A percentile compares a stretch with the other conserved stretches of the same genome.
Evolutionary conservation across 257 asterid genomes (phyloP).

Genomic region (Nicotiana otophora): DNA sequence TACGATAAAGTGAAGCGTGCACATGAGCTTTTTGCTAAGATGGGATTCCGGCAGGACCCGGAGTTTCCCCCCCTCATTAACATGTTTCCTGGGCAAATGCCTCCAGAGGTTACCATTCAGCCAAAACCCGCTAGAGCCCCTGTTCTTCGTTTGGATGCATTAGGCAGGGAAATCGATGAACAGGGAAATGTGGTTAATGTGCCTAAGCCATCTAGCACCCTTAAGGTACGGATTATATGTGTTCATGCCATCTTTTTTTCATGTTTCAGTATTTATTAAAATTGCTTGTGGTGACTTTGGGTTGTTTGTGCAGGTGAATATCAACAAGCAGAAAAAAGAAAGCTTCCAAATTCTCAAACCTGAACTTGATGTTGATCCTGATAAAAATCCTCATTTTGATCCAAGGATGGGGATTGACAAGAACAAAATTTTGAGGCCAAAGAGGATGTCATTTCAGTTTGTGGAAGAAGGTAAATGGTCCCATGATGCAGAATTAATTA

Average conservation of each 20-base stretch:
- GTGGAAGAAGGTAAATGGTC: conserved; percentile 99
- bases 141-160: conserved; percentile 88
- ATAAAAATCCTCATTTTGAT: conserved; percentile 79
- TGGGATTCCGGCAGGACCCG: conserved; percentile 93
- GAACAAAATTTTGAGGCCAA: conserved; percentile 77
- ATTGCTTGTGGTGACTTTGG: not conserved
- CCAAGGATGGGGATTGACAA: conserved; percentile 84
- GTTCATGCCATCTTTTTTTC: not conserved
- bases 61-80: conserved; percentile 79
- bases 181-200: conserved; percentile 80
- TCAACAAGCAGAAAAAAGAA: conserved; percentile 90
- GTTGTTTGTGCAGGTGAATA: conserved; percentile 59
- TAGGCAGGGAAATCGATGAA: conserved; percentile 94
- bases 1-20: conserved; percentile 84
- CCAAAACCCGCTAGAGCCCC: conserved; percentile 92
- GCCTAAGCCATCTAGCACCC: conserved; percentile 81
- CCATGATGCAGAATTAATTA: conserved; percentile 77
- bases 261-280: not conserved
- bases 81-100: conserved; percentile 90
- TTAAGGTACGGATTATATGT: conserved; percentile 50
- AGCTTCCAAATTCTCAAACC: conserved; percentile 97
- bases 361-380: conserved; percentile 91
- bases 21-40: conserved; percentile 84
- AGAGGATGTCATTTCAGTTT: conserved; percentile 78
- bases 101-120: conserved; percentile 64